phyloP scores from a whole-genome alignment of 192 early-diverging fungal genomes.

The Phycomyces nitens region DNA sequence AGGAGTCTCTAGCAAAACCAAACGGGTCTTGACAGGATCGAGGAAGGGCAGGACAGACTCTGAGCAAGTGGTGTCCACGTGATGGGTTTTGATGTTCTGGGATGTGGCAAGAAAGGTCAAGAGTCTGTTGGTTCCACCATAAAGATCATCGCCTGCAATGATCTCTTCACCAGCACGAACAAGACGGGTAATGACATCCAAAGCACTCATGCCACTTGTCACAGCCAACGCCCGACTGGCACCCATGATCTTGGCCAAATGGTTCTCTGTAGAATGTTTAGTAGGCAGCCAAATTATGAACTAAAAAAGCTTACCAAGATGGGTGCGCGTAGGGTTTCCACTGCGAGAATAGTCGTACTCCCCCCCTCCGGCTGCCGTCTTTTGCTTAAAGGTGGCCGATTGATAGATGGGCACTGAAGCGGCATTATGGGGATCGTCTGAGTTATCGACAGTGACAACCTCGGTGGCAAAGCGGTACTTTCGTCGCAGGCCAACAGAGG shows the following conservation, averaged over 20 bases:
- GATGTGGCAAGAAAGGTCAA: slow-evolving; percentile 79
- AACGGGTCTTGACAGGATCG: slow-evolving; percentile 67
- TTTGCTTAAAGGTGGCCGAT: slow-evolving; percentile 95
- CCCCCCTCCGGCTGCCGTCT: slow-evolving; percentile 72
- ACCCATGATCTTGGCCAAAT: slow-evolving; percentile 92
- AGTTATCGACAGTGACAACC: slow-evolving; percentile 69
- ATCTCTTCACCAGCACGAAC: slow-evolving; percentile 87
- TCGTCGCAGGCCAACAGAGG: slow-evolving; percentile 30
- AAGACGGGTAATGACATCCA: slow-evolving; percentile 88
- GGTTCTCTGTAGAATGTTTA: slow-evolving; percentile 60
- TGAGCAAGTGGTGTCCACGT: slow-evolving; percentile 84
- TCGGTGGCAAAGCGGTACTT: slow-evolving; percentile 73
- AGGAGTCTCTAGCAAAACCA: slow-evolving; percentile 92
- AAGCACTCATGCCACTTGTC: slow-evolving; percentile 88
- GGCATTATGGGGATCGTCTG: slow-evolving; percentile 85
- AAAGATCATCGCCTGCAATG: slow-evolving; percentile 93
- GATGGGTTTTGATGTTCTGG: slow-evolving; percentile 80
- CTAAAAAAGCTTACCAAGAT: slow-evolving; percentile 55
- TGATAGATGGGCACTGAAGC: slow-evolving; percentile 96
- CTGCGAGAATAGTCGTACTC: slow-evolving; percentile 95
- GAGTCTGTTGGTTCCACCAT: slow-evolving; percentile 95
- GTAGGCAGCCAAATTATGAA: background rate
- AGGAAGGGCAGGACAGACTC: slow-evolving; percentile 60
- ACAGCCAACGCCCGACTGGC: slow-evolving; percentile 84
- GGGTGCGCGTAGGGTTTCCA: slow-evolving; percentile 97